phyloP scores from a whole-genome alignment of 768 basidiomycete species.

The Pulveroboletus sp. region DNA sequence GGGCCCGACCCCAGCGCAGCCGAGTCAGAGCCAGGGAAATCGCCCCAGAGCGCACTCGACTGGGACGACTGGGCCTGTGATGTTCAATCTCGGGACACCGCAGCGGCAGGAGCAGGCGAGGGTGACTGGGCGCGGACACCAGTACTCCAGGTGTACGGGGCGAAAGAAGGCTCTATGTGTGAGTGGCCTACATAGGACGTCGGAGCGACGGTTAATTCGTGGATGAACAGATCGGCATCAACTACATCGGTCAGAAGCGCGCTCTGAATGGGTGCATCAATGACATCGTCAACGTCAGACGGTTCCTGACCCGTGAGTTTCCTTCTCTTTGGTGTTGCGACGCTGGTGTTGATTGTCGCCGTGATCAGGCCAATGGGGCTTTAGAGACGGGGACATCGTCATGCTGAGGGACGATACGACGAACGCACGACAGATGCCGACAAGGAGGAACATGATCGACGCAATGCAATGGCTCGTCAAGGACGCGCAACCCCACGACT shows the following conservation, averaged over 20 bases:
- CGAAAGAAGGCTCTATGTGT: conserved; percentile 48
- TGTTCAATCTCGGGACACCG: conserved; percentile 1
- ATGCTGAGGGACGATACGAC: conserved; percentile 54
- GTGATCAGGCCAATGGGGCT: conserved; percentile 40
- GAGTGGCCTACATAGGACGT: conserved; percentile 51
- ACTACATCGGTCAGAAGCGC: no score
- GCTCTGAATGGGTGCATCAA: no score
- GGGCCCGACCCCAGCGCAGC: conserved; percentile 1
- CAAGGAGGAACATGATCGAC: no score
- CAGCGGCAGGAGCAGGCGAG: conserved; percentile 3
- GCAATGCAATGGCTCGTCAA: conserved; percentile 66
- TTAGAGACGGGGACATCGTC: conserved; percentile 53
- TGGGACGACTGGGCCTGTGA: conserved; percentile 7
- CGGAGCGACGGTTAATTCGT: no score
- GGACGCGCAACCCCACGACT: conserved; percentile 64
- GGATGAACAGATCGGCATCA: no score
- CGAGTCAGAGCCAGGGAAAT: conserved; percentile 5
- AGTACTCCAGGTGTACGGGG: conserved; percentile 50
- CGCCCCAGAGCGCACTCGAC: conserved; percentile 23
- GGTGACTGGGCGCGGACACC: conserved; percentile 21
- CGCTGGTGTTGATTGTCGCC: not conserved
- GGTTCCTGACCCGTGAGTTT: conserved; percentile 58
- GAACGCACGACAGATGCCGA: no score
- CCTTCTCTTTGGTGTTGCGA: not conserved
- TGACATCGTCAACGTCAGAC: conserved; percentile 64